Evolutionary conservation across 2,329 filamentous ascomycete species (phyloP).

Genomic region (Orbilia blumenaviensis): DNA sequence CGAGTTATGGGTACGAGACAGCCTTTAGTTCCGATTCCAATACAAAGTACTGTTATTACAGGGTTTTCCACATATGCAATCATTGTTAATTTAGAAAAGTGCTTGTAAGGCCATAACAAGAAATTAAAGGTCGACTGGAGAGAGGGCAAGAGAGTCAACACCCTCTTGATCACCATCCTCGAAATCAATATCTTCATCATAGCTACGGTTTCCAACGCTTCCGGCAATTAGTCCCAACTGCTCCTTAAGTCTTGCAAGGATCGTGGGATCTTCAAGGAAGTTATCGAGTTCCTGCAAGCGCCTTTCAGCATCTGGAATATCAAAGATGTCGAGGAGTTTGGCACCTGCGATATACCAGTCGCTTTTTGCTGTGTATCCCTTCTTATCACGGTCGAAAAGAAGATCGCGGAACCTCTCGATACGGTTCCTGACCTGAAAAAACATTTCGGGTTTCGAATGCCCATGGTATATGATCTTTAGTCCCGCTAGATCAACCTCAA

Average conservation of each 20-base stretch:
- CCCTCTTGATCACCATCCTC: too few relatives aligned
- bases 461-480: conserved; percentile 10
- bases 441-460: background rate
- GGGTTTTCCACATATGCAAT: too few relatives aligned
- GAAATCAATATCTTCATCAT: too few relatives aligned
- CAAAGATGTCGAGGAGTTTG: conserved; percentile 6
- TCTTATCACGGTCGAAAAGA: conserved; percentile 1
- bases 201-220: background rate
- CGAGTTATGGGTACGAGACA: too few relatives aligned
- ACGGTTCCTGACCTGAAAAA: conserved; percentile 2
- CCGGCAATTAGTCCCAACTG: too few relatives aligned
- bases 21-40: too few relatives aligned
- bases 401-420: conserved; percentile 23
- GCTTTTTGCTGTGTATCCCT: background rate
- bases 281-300: background rate
- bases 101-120: too few relatives aligned
- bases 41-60: too few relatives aligned
- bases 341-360: background rate
- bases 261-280: background rate
- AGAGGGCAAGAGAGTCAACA: too few relatives aligned
- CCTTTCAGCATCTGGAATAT: background rate
- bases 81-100: too few relatives aligned
- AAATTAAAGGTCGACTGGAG: too few relatives aligned
- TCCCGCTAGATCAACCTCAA: background rate
- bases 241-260: background rate